These are phyloP conservation scores for Pichia sp. DNA, from an alignment of 1,139 yeast genomes.

Conservation along the genomic window DNA sequence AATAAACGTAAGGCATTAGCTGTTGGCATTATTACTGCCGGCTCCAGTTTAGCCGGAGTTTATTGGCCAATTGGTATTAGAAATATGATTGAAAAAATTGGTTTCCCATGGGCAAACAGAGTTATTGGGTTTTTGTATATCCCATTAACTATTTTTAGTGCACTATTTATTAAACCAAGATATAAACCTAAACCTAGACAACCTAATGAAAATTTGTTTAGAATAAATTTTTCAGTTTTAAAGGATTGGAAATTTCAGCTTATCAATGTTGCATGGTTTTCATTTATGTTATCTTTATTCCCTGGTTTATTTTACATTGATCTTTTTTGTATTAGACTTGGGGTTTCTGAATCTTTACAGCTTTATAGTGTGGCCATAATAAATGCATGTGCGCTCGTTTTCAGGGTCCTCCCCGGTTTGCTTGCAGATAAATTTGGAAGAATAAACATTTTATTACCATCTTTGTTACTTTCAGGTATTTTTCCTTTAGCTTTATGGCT, in stretches of 20 bases:
- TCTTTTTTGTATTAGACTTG: conserved; percentile 34
- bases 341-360: conserved; percentile 21
- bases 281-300: conserved; percentile 14
- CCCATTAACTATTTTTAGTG: conserved; percentile 34
- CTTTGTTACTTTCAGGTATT: conserved; percentile 34
- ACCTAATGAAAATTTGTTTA: conserved; percentile 27
- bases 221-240: conserved; percentile 27
- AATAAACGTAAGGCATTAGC: conserved; percentile 50
- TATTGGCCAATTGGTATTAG: conserved; percentile 42
- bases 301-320: conserved; percentile 34
- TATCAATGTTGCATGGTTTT: conserved; percentile 25
- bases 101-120: conserved; percentile 48
- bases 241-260: conserved; percentile 31
- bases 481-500: conserved; percentile 39
- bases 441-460: conserved; percentile 36
- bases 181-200: conserved; percentile 21
- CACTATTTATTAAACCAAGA: conserved; percentile 29
- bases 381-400: conserved; percentile 35
- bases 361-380: conserved; percentile 42
- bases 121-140: conserved; percentile 39
- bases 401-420: conserved; percentile 45
- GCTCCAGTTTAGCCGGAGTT: conserved; percentile 61
- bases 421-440: conserved; percentile 43
- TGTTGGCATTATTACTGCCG: conserved; percentile 50
- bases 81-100: conserved; percentile 34